Evolutionary conservation across 2,329 filamentous ascomycete species (phyloP).

Genomic region (Plectosphaerella plurivora): DNA sequence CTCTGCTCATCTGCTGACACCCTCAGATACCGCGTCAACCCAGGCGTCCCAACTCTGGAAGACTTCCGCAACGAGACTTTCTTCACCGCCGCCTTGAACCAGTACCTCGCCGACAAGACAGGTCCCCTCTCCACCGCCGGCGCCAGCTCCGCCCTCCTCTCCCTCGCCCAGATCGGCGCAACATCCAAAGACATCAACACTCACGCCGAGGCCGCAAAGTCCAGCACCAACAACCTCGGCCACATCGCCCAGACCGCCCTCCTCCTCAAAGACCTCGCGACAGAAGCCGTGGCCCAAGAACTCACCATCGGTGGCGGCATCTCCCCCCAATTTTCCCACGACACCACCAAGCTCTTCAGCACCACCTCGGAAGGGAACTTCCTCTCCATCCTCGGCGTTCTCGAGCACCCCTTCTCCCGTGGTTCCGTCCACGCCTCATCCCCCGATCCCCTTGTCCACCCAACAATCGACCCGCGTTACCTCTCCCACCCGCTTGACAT

Average conservation of each 20-base stretch:
- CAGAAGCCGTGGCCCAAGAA: constrained; percentile 5
- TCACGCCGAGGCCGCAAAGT: neutral
- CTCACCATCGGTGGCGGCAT: constrained; percentile 8
- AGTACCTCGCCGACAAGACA: constrained; percentile 6
- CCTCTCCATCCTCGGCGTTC: constrained; percentile 7
- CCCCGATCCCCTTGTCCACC: constrained; percentile 1
- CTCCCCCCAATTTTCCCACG: constrained; percentile 7
- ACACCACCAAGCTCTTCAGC: constrained; percentile 8
- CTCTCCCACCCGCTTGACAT: constrained; percentile 8
- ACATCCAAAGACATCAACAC: neutral
- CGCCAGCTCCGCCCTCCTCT: constrained; percentile 5
- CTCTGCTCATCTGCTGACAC: neutral
- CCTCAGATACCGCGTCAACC: constrained; percentile 5
- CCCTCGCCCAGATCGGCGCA: constrained; percentile 5
- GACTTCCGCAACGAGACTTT: constrained; percentile 7
- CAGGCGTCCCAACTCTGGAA: constrained; percentile 7
- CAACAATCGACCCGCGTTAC: constrained; percentile 7
- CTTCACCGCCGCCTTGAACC: constrained; percentile 7
- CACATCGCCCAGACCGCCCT: constrained; percentile 4
- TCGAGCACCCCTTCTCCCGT: constrained; percentile 9
- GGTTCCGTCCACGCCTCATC: constrained; percentile 8
- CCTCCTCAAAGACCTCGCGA: constrained; percentile 2
- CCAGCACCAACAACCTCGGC: neutral
- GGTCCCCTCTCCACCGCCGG: constrained; percentile 8
- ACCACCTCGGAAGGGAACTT: constrained; percentile 2